Base-by-base conservation (phyloP, 2,329 filamentous ascomycete species). In the Fusarium sp. region DNA sequence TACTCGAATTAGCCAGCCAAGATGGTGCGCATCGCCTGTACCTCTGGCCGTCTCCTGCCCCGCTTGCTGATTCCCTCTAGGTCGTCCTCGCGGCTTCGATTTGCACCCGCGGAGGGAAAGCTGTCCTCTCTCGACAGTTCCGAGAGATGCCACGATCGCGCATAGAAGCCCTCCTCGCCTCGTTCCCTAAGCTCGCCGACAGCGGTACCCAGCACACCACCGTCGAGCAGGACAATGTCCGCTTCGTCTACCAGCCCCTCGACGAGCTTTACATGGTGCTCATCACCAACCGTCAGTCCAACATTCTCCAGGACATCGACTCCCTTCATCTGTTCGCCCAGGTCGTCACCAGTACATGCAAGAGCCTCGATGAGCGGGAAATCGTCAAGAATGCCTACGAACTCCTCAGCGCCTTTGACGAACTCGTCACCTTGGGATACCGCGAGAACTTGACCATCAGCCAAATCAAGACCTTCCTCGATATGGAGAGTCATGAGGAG, bases 211-310 rank as follows among this genome's bases (percentile, higher is more conserved):
- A 99, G 85, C 96, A 99, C 85, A 99, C 96, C 31, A 99, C 94
- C 7, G 95, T 98, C 79, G 96, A 99, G 85, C 95, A 98, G 85
- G 97, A 99, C 87, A 98, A 98, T 87, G 96, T 99, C 81, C 96
- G 96, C 86, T 99, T 98, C 82, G 96, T 99, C 68, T 99, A 99
- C 88, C 96, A 99, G 84, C 97, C 96, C 70, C 90, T 99, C 75
- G 97, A 99, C 86, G 97, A 99, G 87, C 92, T 99, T 75, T 99
- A 99, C 90, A 98, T 99, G 91, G 96, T 99, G 76, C 91, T 99
- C 80, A 98, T 99, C 85, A 99, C 97, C 84, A 99, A 99, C 88
- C 93, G 95, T 79, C 96, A 98, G 88, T 98, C 96, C 84, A 99
- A 99, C 86, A 99, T 99, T 78, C 90, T 99, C 61, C 96, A 99